phyloP scores from a whole-genome alignment of 176 grass and related monocot genomes.

The Poa pratensis region DNA sequence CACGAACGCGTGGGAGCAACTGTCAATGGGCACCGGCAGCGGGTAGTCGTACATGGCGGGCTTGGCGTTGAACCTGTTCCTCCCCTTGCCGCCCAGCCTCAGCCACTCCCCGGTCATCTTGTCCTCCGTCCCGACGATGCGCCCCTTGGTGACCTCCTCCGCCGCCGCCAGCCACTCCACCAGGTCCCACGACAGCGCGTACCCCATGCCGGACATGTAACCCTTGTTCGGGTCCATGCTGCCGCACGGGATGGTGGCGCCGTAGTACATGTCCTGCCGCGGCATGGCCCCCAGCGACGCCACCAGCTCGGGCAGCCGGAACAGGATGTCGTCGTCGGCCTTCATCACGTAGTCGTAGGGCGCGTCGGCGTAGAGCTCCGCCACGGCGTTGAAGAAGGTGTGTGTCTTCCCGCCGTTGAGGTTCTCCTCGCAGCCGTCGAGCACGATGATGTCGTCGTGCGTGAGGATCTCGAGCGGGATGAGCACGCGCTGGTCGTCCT shows the following conservation, averaged over 20 bases:
- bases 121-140: slow-evolving; percentile 69
- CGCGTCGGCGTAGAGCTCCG: slow-evolving; percentile 46
- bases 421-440: slow-evolving; percentile 75
- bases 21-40: slow-evolving; percentile 48
- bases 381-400: slow-evolving; percentile 58
- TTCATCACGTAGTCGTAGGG: slow-evolving; percentile 88
- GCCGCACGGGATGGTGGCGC: slow-evolving; percentile 62
- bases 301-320: slow-evolving; percentile 58
- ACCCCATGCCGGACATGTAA: slow-evolving; percentile 90
- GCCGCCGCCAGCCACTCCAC: slow-evolving; percentile 65
- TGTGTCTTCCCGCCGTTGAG: slow-evolving; percentile 76
- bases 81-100: slow-evolving; percentile 46
- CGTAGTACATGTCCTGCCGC: slow-evolving; percentile 71
- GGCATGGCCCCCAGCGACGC: slow-evolving; percentile 59
- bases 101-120: slow-evolving; percentile 76
- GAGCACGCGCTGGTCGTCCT: slow-evolving; percentile 68
- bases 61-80: slow-evolving; percentile 77
- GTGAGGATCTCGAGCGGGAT: slow-evolving; percentile 64
- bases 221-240: slow-evolving; percentile 53
- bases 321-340: slow-evolving; percentile 78
- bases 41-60: slow-evolving; percentile 85
- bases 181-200: slow-evolving; percentile 85
- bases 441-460: slow-evolving; percentile 66
- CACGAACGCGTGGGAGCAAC: slow-evolving; percentile 62
- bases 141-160: slow-evolving; percentile 23